These are phyloP conservation scores for Rubroboletus satanas DNA, from an alignment of 768 basidiomycete species.

Conservation along the genomic window DNA sequence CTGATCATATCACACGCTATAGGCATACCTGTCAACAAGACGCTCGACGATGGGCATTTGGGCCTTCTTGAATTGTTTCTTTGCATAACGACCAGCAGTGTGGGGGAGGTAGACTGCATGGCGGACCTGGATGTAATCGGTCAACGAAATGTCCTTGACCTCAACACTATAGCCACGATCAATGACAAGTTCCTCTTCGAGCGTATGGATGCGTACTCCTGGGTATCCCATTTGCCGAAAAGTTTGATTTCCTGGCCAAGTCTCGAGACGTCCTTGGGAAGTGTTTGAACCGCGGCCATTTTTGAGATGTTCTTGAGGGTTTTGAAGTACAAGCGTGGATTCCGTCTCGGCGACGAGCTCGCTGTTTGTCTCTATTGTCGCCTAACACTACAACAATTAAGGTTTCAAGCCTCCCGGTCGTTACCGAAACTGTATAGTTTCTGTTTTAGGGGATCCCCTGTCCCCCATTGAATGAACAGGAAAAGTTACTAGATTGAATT, in stretches of 20 bases:
- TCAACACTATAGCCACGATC: conserved; percentile 64
- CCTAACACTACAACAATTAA: conserved; percentile 13
- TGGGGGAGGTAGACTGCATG: conserved; percentile 97
- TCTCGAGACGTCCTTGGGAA: conserved; percentile 79
- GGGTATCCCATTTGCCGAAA: conserved; percentile 98
- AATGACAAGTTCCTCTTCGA: conserved; percentile 6
- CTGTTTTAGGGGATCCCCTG: neutral
- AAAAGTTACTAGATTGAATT: neutral
- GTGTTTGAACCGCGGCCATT: conserved; percentile 67
- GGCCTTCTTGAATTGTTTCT: conserved; percentile 99
- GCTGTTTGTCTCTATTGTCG: conserved; percentile 22
- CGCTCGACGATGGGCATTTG: conserved; percentile 99
- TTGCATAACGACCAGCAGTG: conserved; percentile 98
- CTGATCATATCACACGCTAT: neutral
- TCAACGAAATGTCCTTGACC: conserved; percentile 98
- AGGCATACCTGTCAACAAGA: conserved; percentile 85
- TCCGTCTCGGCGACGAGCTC: conserved; percentile 22
- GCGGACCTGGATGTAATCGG: conserved; percentile 99
- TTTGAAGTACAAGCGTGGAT: conserved; percentile 17
- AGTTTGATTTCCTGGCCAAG: conserved; percentile 88
- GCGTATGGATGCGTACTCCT: conserved; percentile 63
- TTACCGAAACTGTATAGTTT: conserved; percentile 32
- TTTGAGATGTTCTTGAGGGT: conserved; percentile 39
- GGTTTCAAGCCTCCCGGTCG: conserved; percentile 23
- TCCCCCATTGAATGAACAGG: neutral